Percentiles rank a stretch among this genome's conserved stretches.
These are phyloP conservation scores for Xylaria sp. DNA, from an alignment of 2,329 filamentous ascomycete genomes.

Conservation along the genomic window DNA sequence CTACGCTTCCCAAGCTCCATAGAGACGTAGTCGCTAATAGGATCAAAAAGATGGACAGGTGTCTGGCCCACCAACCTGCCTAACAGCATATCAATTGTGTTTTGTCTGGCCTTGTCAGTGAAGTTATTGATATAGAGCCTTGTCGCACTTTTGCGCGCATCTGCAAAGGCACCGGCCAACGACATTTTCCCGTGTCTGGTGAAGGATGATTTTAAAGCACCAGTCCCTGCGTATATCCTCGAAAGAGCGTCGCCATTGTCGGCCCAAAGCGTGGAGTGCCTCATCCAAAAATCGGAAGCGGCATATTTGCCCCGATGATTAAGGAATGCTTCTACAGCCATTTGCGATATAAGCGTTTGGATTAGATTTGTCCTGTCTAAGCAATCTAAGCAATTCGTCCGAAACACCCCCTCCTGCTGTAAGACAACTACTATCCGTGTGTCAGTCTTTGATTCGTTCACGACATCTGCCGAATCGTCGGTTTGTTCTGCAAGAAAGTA, in stretches of 20 bases:
- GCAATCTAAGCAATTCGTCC: slow-evolving; percentile 96
- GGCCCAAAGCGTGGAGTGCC: slow-evolving; percentile 94
- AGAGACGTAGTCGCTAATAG: slow-evolving; percentile 90
- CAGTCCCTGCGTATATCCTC: slow-evolving; percentile 95
- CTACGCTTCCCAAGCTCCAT: slow-evolving; percentile 75
- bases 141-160: slow-evolving; percentile 93
- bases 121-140: slow-evolving; percentile 98
- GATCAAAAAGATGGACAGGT: slow-evolving; percentile 89
- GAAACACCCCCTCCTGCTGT: slow-evolving; percentile 94
- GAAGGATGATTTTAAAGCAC: slow-evolving; percentile 94
- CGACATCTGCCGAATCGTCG: slow-evolving; percentile 61
- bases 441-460: slow-evolving; percentile 52
- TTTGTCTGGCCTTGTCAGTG: slow-evolving; percentile 89
- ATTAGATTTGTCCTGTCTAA: slow-evolving; percentile 95
- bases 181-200: slow-evolving; percentile 97
- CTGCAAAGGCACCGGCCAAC: slow-evolving; percentile 90
- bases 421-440: slow-evolving; percentile 74
- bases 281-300: slow-evolving; percentile 85
- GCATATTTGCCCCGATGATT: slow-evolving; percentile 76
- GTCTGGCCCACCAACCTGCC: slow-evolving; percentile 85
- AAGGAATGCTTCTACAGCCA: slow-evolving; percentile 89
- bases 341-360: slow-evolving; percentile 93
- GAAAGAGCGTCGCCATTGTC: slow-evolving; percentile 96
- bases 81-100: slow-evolving; percentile 92
- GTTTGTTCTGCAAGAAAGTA: slow-evolving; percentile 86